Evolutionary conservation across 179 eudicot genomes (phyloP).

Genomic region (Sideroxylon spinosum): DNA sequence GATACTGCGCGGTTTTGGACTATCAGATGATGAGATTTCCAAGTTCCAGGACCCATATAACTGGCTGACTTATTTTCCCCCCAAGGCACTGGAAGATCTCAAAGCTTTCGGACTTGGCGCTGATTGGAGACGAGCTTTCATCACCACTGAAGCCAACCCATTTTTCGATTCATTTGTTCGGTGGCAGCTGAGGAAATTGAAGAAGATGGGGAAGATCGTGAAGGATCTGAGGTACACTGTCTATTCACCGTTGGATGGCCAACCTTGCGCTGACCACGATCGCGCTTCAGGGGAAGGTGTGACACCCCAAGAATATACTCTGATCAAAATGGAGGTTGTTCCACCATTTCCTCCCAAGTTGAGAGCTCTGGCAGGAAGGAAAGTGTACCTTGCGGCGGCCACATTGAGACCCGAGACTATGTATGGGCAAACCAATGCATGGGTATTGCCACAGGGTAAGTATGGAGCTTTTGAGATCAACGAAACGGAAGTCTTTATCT

Average conservation of each 20-base stretch:
- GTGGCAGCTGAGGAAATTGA: slow-evolving; percentile 82
- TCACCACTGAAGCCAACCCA: slow-evolving; percentile 78
- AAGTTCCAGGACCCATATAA: slow-evolving; percentile 56
- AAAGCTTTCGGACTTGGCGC: slow-evolving; percentile 77
- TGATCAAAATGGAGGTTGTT: slow-evolving; percentile 82
- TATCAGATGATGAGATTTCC: slow-evolving; percentile 63
- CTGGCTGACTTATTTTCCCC: slow-evolving; percentile 75
- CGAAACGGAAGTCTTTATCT: slow-evolving; percentile 61
- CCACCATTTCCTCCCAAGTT: slow-evolving; percentile 59
- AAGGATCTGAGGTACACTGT: slow-evolving; percentile 70
- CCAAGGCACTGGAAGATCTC: slow-evolving; percentile 67
- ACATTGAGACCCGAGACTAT: slow-evolving; percentile 89
- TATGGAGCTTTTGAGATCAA: slow-evolving; percentile 88
- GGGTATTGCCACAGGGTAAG: slow-evolving; percentile 88
- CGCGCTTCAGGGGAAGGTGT: slow-evolving; percentile 95
- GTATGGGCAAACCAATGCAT: slow-evolving; percentile 91
- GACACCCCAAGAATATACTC: slow-evolving; percentile 79
- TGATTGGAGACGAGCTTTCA: slow-evolving; percentile 82
- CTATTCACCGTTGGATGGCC: slow-evolving; percentile 84
- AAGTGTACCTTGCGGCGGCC: slow-evolving; percentile 79
- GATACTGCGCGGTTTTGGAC: slow-evolving; percentile 78
- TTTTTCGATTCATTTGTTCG: slow-evolving; percentile 73
- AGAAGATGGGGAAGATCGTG: slow-evolving; percentile 67
- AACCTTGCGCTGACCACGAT: slow-evolving; percentile 93
- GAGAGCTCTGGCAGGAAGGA: slow-evolving; percentile 55